Evolutionary conservation across 805 yeast genomes (phyloP), one percentile per base, ranked within the genome.

Genomic region (Debaryomyces maramus): DNA sequence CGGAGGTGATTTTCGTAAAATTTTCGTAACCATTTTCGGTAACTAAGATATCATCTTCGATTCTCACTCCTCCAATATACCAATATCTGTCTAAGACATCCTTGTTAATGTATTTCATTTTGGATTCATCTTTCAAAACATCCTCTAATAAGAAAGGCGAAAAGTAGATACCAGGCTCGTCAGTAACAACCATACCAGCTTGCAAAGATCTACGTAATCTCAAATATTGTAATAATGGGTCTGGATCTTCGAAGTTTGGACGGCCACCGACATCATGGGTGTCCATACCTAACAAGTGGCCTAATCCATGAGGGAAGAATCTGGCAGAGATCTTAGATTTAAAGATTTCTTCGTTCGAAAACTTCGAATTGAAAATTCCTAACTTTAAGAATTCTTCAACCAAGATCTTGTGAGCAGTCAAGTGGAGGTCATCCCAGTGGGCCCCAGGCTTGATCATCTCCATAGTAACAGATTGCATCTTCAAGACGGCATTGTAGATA

Each of bases 21-120:
- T 87, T 85, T 55, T 89, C 96, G 55, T 64, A 80, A 0, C 98
- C 98, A 39, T 65, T 67, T 34, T 73, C 72, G 1, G 96, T 87
- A 21, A 91, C 83, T 32, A 88, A 66, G 30, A 93, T 75, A 56
- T 91, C 97, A 58, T 91, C 99, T 63, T 91, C 99, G 41, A 91
- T 88, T 62, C 99, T 80, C 5, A 91, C 97, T 32, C 99, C 99
- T n/a, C 99, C 99, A 41, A 93, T 79, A 50, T 83, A 78, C 83
- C 85, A 78, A 63, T 89, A 91, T 53, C 78, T 81, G 40, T 86
- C 81, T 45, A 91, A 69, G 5, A 85, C 80, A 0, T 77, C 80
- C 47, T 63, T 59, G 53, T 88, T 73, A 41, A 91, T 82, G 60
- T 67, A 85, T 52, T 78, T 78, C 24, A 63, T 46, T 51, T 78